Base-by-base conservation (phyloP, 306 rosid species). In the Cicer bijugum region DNA sequence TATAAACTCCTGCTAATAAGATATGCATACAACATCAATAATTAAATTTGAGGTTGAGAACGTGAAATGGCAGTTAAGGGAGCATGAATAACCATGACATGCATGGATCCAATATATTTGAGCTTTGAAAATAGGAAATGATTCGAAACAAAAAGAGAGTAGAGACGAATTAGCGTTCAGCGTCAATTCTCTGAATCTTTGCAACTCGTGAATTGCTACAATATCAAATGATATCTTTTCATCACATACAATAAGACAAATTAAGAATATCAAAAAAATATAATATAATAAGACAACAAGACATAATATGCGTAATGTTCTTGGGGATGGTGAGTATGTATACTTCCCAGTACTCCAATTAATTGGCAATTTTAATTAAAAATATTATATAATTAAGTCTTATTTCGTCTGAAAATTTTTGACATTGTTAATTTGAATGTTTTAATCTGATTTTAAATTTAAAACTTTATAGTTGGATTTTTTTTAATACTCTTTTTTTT, bases 101-200 rank as follows among this genome's bases (percentile, higher is more conserved):
- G 12, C 17, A 12, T 53, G 12, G 10, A 12, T 12, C 10, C 11
- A 59, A 33, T 33, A 6, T 7, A 40, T 7, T 40, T 40, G 9
- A 12, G 43, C 65, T 28, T 59, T 59, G 65, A 12, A 12, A 59
- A 59, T 9, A 59, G 65, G 43, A 17, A 33, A 59, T 2, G 65
- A 59, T 33, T 59, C 6, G 0, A 59, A 12, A 33, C 17, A 12
- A 33, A 33, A 57, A 10, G 40, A 58, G 42, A 28, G 42, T 58
- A 33, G 8, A 59, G 42, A 59, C 65, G 16, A 59, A 59, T 12
- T 59, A 59, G 65, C 35, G 65, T 59, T 59, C 43, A 59, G 65
- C 65, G 5, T 33, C 65, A 33, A 59, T 38, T 57, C 40, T 16
- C 59, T 19, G 7, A 57, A 6, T 57, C 63, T 23, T 58, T 17